These are phyloP conservation scores for Cytospora piceae DNA, from an alignment of 2,329 filamentous ascomycete species.

Conservation along the genomic window DNA sequence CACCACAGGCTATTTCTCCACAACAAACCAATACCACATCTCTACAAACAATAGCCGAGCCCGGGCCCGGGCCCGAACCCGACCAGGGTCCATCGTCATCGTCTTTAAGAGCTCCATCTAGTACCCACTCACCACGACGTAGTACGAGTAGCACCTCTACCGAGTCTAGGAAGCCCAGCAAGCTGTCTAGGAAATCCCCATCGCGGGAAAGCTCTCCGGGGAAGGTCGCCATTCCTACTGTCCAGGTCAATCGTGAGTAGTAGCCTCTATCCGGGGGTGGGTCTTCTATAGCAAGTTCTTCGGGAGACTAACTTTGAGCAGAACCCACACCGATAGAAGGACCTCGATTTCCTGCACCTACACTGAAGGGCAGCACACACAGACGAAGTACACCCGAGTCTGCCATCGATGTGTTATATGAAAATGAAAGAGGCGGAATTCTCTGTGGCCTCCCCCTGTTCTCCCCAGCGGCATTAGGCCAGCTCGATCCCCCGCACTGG, in stretches of 20 bases:
- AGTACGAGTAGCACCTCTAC: slow-evolving; percentile 11
- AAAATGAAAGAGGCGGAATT: slow-evolving; percentile 92
- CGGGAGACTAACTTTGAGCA: slow-evolving; percentile 11
- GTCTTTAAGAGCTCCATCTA: background rate
- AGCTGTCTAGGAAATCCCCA: slow-evolving; percentile 5
- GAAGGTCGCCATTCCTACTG: slow-evolving; percentile 9
- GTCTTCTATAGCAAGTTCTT: background rate
- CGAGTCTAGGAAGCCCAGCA: slow-evolving; percentile 13
- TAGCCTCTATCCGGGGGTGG: background rate
- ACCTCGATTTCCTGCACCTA: background rate
- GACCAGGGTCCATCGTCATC: slow-evolving; percentile 12
- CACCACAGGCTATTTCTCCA: slow-evolving; percentile 16
- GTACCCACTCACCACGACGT: background rate
- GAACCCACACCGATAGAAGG: slow-evolving; percentile 27
- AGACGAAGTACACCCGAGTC: slow-evolving; percentile 45
- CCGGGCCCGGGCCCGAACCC: slow-evolving; percentile 5
- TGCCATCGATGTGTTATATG: slow-evolving; percentile 86
- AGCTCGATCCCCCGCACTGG: slow-evolving; percentile 86
- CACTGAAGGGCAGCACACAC: background rate
- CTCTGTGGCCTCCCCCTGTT: slow-evolving; percentile 90
- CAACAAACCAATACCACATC: slow-evolving; percentile 11
- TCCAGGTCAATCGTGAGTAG: slow-evolving; percentile 24
- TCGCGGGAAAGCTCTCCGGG: background rate
- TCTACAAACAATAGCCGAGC: background rate
- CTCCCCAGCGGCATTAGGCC: slow-evolving; percentile 80